Conservation (phyloP, 352 stramenopile genomes). For the Globisporangium canariense region DNA sequence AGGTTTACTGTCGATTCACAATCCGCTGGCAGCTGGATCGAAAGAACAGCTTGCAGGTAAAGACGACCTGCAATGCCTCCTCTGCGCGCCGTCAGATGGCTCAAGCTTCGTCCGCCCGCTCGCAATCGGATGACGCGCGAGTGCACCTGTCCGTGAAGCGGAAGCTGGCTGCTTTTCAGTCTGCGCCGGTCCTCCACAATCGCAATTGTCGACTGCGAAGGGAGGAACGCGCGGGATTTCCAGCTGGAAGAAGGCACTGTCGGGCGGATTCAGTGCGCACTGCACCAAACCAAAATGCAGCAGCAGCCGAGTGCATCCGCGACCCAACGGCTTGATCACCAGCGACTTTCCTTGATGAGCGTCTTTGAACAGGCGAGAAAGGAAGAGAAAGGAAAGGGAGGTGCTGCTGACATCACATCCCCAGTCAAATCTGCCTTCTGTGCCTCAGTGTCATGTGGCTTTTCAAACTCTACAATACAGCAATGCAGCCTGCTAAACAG, state of each 20-base stretch:
- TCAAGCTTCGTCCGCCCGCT: conserved; percentile 4
- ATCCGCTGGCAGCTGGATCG: conserved; percentile 4
- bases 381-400: too few relatives aligned
- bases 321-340: neutral
- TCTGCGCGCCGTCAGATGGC: conserved; percentile 6
- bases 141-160: neutral
- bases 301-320: too few relatives aligned
- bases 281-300: neutral
- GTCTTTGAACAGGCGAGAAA: too few relatives aligned
- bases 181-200: neutral
- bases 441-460: conserved; percentile 8
- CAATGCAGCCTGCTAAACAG: neutral
- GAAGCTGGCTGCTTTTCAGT: neutral
- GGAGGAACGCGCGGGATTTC: conserved; percentile 6
- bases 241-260: conserved; percentile 1
- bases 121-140: conserved; percentile 1
- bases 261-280: neutral
- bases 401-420: too few relatives aligned
- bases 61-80: neutral
- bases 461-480: neutral
- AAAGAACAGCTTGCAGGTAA: conserved; percentile 9
- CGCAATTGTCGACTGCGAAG: neutral
- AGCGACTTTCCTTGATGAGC: too few relatives aligned
- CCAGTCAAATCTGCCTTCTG: neutral
- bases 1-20: neutral